Percentiles rank a stretch among this genome's conserved stretches.
These are phyloP conservation scores for Trametes maxima DNA, from an alignment of 768 basidiomycete genomes.

Conservation along the genomic window DNA sequence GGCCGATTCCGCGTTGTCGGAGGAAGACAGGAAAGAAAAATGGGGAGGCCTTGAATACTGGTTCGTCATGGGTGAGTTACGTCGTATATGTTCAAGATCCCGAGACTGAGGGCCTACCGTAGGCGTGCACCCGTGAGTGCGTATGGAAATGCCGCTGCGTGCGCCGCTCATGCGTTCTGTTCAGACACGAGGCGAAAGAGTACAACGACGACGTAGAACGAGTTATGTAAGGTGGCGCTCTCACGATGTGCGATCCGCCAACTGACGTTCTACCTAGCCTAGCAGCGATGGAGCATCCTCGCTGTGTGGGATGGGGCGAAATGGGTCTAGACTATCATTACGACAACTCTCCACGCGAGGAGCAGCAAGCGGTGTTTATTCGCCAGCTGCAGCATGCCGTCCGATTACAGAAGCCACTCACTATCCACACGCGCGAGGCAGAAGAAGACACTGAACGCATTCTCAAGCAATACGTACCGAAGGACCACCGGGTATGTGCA, in stretches of 20 bases:
- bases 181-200: slow-evolving; percentile 68
- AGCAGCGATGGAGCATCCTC: slow-evolving; percentile 76
- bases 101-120: slow-evolving; percentile 2
- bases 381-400: slow-evolving; percentile 74
- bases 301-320: slow-evolving; percentile 88
- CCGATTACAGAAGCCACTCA: slow-evolving; percentile 70
- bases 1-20: slow-evolving; percentile 66
- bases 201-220: slow-evolving; percentile 71
- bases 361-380: slow-evolving; percentile 66
- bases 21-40: slow-evolving; percentile 46
- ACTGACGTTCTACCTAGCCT: slow-evolving; percentile 42
- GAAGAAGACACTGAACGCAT: slow-evolving; percentile 82
- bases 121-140: slow-evolving; percentile 76
- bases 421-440: slow-evolving; percentile 86
- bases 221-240: slow-evolving; percentile 56
- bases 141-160: not conserved
- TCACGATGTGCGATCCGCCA: not conserved
- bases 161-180: not conserved
- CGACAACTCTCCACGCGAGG: slow-evolving; percentile 68
- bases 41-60: slow-evolving; percentile 79
- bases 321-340: slow-evolving; percentile 89
- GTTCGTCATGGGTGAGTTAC: slow-evolving; percentile 72
- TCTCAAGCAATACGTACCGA: slow-evolving; percentile 74
- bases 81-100: not conserved
- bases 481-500: slow-evolving; percentile 58